Percentiles rank a stretch among this genome's conserved stretches.
Evolutionary conservation across 2,329 filamentous ascomycete genomes (phyloP).

Genomic region (Claviceps purpurea): DNA sequence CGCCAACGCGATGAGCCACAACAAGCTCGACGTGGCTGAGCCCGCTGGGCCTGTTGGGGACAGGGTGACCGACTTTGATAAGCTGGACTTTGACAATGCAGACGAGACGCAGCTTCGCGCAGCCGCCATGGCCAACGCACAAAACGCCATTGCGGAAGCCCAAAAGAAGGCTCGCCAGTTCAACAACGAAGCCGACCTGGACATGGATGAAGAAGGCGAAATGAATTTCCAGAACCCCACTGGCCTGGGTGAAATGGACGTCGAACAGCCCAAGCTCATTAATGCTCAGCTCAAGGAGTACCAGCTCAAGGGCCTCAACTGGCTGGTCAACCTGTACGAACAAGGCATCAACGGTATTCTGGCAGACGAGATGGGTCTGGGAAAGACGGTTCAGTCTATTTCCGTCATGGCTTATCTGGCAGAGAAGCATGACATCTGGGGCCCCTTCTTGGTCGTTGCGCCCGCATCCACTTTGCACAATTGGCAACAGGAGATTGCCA

Average conservation of each 20-base stretch:
- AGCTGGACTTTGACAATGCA: conserved; percentile 89
- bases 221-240: conserved; percentile 99
- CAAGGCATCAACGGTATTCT: conserved; percentile 99
- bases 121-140: conserved; percentile 88
- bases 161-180: conserved; percentile 88
- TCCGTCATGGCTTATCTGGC: conserved; percentile 98
- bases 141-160: conserved; percentile 88
- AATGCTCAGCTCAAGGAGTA: conserved; percentile 95
- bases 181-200: conserved; percentile 53
- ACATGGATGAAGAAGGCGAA: conserved; percentile 82
- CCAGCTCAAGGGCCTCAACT: conserved; percentile 97
- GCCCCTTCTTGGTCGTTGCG: conserved; percentile 90
- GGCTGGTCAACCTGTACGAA: conserved; percentile 97
- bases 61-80: conserved; percentile 87
- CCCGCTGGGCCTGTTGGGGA: conserved; percentile 39
- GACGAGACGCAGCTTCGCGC: conserved; percentile 71
- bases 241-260: conserved; percentile 83
- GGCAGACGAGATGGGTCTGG: conserved; percentile 98
- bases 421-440: conserved; percentile 96
- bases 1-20: conserved; percentile 25
- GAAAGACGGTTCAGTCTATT: conserved; percentile 97
- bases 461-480: conserved; percentile 96
- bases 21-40: conserved; percentile 36
- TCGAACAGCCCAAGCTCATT: conserved; percentile 87
- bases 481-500: conserved; percentile 96